phyloP scores from a whole-genome alignment of 2,329 filamentous ascomycete genomes.

The Colletotrichum siamense region DNA sequence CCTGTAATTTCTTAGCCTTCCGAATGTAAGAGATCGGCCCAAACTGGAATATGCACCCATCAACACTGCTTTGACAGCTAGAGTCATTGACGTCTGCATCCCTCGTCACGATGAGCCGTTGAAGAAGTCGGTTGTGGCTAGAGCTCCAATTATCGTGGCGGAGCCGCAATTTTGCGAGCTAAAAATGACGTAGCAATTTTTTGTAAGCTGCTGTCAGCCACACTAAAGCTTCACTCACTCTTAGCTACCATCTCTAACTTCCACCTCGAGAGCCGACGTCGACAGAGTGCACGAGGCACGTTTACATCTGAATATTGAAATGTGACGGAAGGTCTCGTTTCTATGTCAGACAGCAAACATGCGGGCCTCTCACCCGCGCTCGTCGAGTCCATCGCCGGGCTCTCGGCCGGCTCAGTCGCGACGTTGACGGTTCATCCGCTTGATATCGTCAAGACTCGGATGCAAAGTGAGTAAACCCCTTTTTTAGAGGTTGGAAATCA shows the following conservation, averaged over 20 bases:
- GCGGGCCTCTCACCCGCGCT: constrained; percentile 75
- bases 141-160: constrained; percentile 1
- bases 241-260: background rate
- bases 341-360: constrained; percentile 54
- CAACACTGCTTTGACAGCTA: background rate
- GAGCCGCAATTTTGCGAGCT: constrained; percentile 11
- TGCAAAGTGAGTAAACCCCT: constrained; percentile 72
- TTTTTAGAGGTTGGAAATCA: background rate
- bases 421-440: constrained; percentile 91
- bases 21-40: background rate
- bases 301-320: background rate
- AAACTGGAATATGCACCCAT: background rate
- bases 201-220: constrained; percentile 5
- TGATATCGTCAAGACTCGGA: constrained; percentile 94
- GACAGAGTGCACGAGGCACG: background rate
- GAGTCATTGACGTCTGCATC: background rate
- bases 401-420: constrained; percentile 85
- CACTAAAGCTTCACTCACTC: background rate
- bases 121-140: constrained; percentile 5
- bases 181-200: constrained; percentile 20
- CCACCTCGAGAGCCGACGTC: background rate
- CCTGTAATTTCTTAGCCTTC: background rate
- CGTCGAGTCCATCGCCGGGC: constrained; percentile 87
- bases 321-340: constrained; percentile 27
- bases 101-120: background rate